phyloP scores from a whole-genome alignment of 2,329 filamentous ascomycete genomes.

The Neophaeococcomyces aloes region DNA sequence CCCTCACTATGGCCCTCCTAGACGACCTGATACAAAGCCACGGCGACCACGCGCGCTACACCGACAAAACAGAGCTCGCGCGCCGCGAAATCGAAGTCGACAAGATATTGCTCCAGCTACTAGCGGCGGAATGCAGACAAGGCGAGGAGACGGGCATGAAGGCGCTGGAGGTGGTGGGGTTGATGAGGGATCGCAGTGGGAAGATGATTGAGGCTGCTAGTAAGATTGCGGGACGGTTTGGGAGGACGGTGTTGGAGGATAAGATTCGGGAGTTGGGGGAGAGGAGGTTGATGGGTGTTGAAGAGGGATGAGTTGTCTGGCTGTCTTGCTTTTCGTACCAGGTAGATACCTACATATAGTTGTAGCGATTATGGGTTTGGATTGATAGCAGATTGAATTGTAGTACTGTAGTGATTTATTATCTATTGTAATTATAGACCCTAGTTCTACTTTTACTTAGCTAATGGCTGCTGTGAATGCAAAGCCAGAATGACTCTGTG shows the following conservation, averaged over 20 bases:
- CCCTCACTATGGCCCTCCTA: slow-evolving; percentile 61
- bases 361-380: too few species aligned
- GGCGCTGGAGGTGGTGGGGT: slow-evolving; percentile 74
- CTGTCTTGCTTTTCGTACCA: too few species aligned
- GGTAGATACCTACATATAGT: too few species aligned
- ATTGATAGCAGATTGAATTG: too few species aligned
- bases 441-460: too few species aligned
- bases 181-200: slow-evolving; percentile 76
- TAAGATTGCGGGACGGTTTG: slow-evolving; percentile 81
- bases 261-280: slow-evolving; percentile 86
- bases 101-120: slow-evolving; percentile 77
- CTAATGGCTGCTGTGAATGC: too few species aligned
- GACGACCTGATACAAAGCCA: slow-evolving; percentile 63
- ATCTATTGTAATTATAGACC: too few species aligned
- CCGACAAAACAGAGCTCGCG: slow-evolving; percentile 57
- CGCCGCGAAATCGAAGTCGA: slow-evolving; percentile 75
- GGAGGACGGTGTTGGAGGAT: slow-evolving; percentile 65
- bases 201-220: slow-evolving; percentile 85
- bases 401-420: too few species aligned
- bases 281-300: slow-evolving; percentile 51
- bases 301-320: slow-evolving; percentile 39
- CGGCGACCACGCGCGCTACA: slow-evolving; percentile 38
- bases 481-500: too few species aligned
- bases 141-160: slow-evolving; percentile 92
- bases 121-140: slow-evolving; percentile 81